Conservation (phyloP, 1,139 yeast genomes). For the Yamadazyma taylorii region DNA sequence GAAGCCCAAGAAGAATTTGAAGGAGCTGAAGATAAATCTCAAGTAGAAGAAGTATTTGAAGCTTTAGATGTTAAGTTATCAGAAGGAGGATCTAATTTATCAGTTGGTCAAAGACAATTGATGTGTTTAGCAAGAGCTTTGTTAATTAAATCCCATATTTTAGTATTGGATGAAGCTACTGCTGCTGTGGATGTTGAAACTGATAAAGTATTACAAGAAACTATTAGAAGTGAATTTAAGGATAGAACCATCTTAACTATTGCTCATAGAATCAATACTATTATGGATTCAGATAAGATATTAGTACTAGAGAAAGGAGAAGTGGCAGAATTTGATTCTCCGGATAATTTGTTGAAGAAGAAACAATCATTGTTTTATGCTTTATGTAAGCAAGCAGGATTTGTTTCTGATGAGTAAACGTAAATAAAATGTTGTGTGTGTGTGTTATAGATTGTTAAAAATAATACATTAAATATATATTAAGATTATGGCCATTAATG, state of each 20-base stretch:
- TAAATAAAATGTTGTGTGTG: background rate
- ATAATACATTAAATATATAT: background rate
- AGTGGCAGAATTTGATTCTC: constrained; percentile 86
- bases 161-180: constrained; percentile 93
- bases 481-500: no score
- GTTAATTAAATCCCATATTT: constrained; percentile 71
- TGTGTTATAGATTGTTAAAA: background rate
- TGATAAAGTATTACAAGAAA: constrained; percentile 81
- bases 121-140: constrained; percentile 90
- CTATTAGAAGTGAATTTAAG: constrained; percentile 80
- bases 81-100: constrained; percentile 86
- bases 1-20: constrained; percentile 29
- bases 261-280: constrained; percentile 93
- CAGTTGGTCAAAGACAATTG: constrained; percentile 90
- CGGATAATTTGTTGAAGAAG: constrained; percentile 63
- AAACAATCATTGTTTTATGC: constrained; percentile 74
- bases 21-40: constrained; percentile 16
- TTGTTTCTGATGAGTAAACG: constrained; percentile 26
- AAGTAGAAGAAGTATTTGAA: constrained; percentile 12
- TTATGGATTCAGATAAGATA: constrained; percentile 86
- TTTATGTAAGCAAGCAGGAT: constrained; percentile 70
- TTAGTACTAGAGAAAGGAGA: constrained; percentile 83
- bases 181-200: constrained; percentile 98
- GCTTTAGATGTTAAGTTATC: constrained; percentile 61
- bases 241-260: constrained; percentile 90